Evolutionary conservation across 1,139 yeast genomes (phyloP).

Genomic region (Saccharomyces hybrid): DNA sequence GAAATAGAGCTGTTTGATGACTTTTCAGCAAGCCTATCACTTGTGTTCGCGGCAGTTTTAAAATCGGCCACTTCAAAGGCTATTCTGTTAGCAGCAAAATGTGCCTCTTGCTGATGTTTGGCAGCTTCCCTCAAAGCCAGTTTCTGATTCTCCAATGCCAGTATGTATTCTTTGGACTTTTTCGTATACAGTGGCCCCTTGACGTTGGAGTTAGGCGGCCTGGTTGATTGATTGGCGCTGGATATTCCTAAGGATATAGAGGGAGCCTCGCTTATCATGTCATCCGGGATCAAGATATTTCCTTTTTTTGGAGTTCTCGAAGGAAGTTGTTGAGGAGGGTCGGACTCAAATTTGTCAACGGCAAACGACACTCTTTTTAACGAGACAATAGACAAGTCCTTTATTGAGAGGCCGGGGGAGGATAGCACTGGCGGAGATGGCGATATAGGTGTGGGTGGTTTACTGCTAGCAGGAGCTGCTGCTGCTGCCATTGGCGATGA

Average conservation of each 20-base stretch:
- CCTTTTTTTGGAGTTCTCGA: conserved; percentile 78
- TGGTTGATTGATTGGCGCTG: conserved; percentile 12
- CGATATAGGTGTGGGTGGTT: conserved; percentile 1
- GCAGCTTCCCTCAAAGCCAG: conserved; percentile 53
- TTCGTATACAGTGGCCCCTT: conserved; percentile 33
- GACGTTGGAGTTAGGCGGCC: neutral
- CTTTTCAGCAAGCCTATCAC: neutral
- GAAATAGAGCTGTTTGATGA: neutral
- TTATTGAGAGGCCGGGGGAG: neutral
- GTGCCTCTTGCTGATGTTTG: conserved; percentile 71
- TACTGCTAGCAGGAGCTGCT: conserved; percentile 1
- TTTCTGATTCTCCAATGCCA: conserved; percentile 53
- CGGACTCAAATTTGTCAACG: conserved; percentile 55
- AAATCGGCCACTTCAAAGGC: conserved; percentile 53
- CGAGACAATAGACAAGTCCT: conserved; percentile 28
- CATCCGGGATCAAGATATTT: conserved; percentile 70
- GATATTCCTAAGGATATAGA: conserved; percentile 60
- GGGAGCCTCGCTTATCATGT: conserved; percentile 49
- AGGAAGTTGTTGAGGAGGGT: conserved; percentile 95
- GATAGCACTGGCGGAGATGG: neutral
- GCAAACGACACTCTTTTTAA: conserved; percentile 70
- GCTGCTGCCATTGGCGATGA: neutral
- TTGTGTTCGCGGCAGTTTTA: conserved; percentile 7
- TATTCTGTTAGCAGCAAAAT: conserved; percentile 57
- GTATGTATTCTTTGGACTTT: conserved; percentile 42